Base-by-base conservation (phyloP, 257 asterid genomes). In the Paraleonurus japonicus region DNA sequence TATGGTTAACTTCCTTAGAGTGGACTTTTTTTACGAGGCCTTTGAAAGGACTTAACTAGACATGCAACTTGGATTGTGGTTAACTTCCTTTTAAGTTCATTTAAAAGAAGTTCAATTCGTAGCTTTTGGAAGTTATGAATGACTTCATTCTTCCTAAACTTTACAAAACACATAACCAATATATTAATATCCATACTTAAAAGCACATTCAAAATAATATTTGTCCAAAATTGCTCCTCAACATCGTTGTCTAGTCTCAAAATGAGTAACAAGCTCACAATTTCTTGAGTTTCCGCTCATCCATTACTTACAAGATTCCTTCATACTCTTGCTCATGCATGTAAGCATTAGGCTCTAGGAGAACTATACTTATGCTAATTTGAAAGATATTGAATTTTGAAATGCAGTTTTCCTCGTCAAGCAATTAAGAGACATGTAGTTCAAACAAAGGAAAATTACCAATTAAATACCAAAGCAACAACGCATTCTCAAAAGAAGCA, bases 321-420 rank as follows among this genome's bases (percentile, higher is more conserved):
- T 76, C 72, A 68, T 69, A 30, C 26, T 13, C 53, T 51, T 50
- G n/a, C 24, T 19, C 22, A 47, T 16, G 6, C 69, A 59, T 22
- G 16, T 19, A 45, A 61, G 33, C 62, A 45, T 17, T 27, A 48
- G 22, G 43, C 45, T 39, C 60, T 10, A 16, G 17, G 13, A 43
- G 37, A 61, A 22, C 28, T 35, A 45, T 28, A 33, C 32, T 30
- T 33, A n/a, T n/a, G n/a, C n/a, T n/a, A n/a, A n/a, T n/a, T n/a
- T n/a, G n/a, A n/a, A n/a, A n/a, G n/a, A n/a, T n/a, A n/a, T n/a
- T n/a, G n/a, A n/a, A n/a, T n/a, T n/a, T n/a, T n/a, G n/a, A n/a
- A n/a, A n/a, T n/a, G n/a, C n/a, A n/a, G n/a, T n/a, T n/a, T n/a
- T n/a, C n/a, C n/a, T n/a, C n/a, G n/a, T n/a, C n/a, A n/a, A 32